Base-by-base conservation (phyloP, 2,329 filamentous ascomycete genomes). In the Basipetospora chlamydospora region DNA sequence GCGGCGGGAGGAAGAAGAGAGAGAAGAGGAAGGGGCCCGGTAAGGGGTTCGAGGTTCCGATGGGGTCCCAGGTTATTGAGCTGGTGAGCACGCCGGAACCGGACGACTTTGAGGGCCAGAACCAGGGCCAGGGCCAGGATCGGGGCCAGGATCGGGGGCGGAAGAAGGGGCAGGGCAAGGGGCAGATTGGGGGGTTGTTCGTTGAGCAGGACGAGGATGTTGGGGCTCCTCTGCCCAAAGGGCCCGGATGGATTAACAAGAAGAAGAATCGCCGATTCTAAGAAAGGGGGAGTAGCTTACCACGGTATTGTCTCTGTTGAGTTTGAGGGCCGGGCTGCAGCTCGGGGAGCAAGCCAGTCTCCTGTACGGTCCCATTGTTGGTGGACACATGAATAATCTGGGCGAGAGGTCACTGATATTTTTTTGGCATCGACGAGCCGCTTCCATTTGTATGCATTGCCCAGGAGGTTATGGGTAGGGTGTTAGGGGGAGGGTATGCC, bases 61-160 rank as follows among this genome's bases (percentile, higher is more conserved):
- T 16, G 5, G 35, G 35, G 6, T 37, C 35, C 3, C 35, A 37
- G 35, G 35, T 37, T 10, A 31, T 37, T 22, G 35, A 37, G n/a
- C 21, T 37, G 10, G 16, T 29, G 12, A 37, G 35, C 35, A 28
- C 30, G 12, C 11, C 13, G 26, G 11, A 29, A 13, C 13, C n/a
- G 26, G n/a, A n/a, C 26, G 22, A 7, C 22, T 25, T 11, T 25
- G 11, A 25, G 7, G 7, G 22, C 7, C 6, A 11, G 22, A 25
- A 11, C 22, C 22, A 25, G 22, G 11, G 22, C 11, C 26, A 13
- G 4, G 4, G 28, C 16, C 28, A 30, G 28, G 20, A 17, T 17
- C 28, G n/a, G 5, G 18, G 28, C 28, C 28, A 29, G 28, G 9
- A 16, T 6, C 16, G 18, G 12, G 15, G 28, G n/a, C 9, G 28